Percentiles rank a stretch among this genome's conserved stretches.
phyloP scores from a whole-genome alignment of 2,329 filamentous ascomycete genomes.

The Hypoxylon sp. region DNA sequence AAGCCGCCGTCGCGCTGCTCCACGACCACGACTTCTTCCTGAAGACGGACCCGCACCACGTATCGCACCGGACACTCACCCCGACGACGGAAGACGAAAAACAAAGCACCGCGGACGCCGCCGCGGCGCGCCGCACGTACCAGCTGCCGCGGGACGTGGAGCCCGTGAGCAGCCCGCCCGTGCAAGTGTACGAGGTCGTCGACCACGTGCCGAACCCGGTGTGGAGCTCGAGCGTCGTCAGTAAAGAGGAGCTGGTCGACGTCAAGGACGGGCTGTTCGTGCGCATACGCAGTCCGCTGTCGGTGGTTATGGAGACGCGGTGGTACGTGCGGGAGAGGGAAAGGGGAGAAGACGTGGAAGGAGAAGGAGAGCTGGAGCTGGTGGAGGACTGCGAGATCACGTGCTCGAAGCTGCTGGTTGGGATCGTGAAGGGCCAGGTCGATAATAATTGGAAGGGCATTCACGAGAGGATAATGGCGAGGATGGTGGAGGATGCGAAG shows the following conservation, averaged over 20 bases:
- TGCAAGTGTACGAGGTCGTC: conserved; percentile 61
- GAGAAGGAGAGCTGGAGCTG: conserved; percentile 53
- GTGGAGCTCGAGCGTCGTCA: conserved; percentile 66
- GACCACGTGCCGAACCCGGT: conserved; percentile 66
- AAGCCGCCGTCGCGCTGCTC: conserved; percentile 56
- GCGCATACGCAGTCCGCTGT: conserved; percentile 63
- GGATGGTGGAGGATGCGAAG: conserved; percentile 51
- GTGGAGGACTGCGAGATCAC: conserved; percentile 63
- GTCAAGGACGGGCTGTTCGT: conserved; percentile 63
- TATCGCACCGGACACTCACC: conserved; percentile 49
- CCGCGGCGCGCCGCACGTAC: conserved; percentile 47
- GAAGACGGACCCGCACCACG: conserved; percentile 64
- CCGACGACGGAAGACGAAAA: conserved; percentile 40
- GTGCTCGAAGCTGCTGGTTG: conserved; percentile 62
- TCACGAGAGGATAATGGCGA: conserved; percentile 60
- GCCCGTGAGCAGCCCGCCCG: conserved; percentile 40
- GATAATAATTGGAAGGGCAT: conserved; percentile 64
- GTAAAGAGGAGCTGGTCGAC: conserved; percentile 66
- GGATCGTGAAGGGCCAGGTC: conserved; percentile 63
- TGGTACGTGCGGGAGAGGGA: conserved; percentile 57
- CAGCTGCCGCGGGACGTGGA: conserved; percentile 43
- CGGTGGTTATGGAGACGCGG: conserved; percentile 64
- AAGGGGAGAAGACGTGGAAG: conserved; percentile 46
- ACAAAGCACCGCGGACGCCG: conserved; percentile 23
- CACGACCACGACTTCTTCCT: conserved; percentile 66